These are phyloP conservation scores for Collybiopsis luxurians DNA, from an alignment of 768 basidiomycete genomes.

Conservation along the genomic window DNA sequence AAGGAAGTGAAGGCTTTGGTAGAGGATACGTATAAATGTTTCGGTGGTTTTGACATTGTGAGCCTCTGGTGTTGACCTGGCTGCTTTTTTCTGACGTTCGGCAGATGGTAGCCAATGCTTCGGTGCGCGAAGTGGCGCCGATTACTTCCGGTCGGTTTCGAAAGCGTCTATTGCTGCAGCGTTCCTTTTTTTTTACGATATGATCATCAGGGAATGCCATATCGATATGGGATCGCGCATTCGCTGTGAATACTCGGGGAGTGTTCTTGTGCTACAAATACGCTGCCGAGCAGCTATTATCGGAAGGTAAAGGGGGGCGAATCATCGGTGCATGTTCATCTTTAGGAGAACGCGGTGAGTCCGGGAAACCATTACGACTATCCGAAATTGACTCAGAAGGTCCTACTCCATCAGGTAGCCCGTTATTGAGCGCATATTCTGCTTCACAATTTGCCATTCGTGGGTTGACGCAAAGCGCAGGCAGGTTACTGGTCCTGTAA, in stretches of 20 bases:
- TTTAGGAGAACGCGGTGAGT: slow-evolving; percentile 22
- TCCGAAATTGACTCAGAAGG: too few relatives aligned
- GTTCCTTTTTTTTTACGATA: neutral
- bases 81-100: neutral
- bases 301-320: slow-evolving; percentile 25
- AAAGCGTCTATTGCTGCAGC: too few relatives aligned
- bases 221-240: slow-evolving; percentile 12
- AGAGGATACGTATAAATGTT: slow-evolving; percentile 15
- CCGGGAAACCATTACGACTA: too few relatives aligned
- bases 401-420: neutral
- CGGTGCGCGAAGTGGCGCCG: slow-evolving; percentile 1
- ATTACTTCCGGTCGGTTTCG: slow-evolving; percentile 2
- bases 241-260: slow-evolving; percentile 18
- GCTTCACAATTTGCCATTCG: slow-evolving; percentile 34
- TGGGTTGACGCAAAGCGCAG: slow-evolving; percentile 30
- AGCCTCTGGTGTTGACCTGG: neutral
- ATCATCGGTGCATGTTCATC: slow-evolving; percentile 26
- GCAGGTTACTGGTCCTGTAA: neutral
- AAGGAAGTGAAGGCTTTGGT: slow-evolving; percentile 27
- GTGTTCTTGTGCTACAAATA: slow-evolving; percentile 20
- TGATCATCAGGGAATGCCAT: neutral
- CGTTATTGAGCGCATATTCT: slow-evolving; percentile 20
- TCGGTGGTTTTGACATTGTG: slow-evolving; percentile 31
- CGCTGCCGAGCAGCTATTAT: slow-evolving; percentile 24
- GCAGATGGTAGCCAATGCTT: slow-evolving; percentile 20